Evolutionary conservation across 2,329 filamentous ascomycete species (phyloP).

Genomic region (Neobulgaria alba): DNA sequence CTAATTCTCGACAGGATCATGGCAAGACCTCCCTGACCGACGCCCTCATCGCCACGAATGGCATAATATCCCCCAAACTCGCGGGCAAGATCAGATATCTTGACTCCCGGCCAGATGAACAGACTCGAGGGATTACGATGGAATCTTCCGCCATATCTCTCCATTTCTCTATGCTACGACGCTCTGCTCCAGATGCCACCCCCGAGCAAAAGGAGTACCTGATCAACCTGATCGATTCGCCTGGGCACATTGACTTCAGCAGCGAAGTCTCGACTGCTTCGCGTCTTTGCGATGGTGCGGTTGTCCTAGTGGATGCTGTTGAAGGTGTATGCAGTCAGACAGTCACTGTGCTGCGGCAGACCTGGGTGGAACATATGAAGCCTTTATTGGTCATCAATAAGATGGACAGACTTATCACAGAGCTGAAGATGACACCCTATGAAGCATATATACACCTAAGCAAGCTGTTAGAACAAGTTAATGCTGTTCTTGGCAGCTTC

Average conservation of each 20-base stretch:
- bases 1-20: conserved; percentile 85
- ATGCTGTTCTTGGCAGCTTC: conserved; percentile 94
- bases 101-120: conserved; percentile 92
- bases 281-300: conserved; percentile 84
- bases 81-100: conserved; percentile 97
- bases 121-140: conserved; percentile 97
- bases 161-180: conserved; percentile 84
- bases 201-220: conserved; percentile 81
- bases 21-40: conserved; percentile 97
- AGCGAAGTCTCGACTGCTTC: conserved; percentile 96
- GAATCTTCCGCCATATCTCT: conserved; percentile 97
- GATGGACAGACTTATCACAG: conserved; percentile 89
- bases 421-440: conserved; percentile 83
- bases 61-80: conserved; percentile 96
- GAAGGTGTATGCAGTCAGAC: conserved; percentile 98
- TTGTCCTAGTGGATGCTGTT: conserved; percentile 91
- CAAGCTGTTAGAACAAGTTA: conserved; percentile 89
- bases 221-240: conserved; percentile 96
- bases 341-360: conserved; percentile 88
- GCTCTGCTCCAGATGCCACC: conserved; percentile 56
- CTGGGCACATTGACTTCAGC: conserved; percentile 97
- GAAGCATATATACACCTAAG: conserved; percentile 87
- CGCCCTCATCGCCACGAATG: conserved; percentile 93
- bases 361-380: conserved; percentile 92
- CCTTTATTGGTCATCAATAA: conserved; percentile 96